Evolutionary conservation across 495 filamentous ascomycete genomes (phyloP), one percentile per base, ranked within the genome.

Genomic region (Hypomontagnella monticulosa): DNA sequence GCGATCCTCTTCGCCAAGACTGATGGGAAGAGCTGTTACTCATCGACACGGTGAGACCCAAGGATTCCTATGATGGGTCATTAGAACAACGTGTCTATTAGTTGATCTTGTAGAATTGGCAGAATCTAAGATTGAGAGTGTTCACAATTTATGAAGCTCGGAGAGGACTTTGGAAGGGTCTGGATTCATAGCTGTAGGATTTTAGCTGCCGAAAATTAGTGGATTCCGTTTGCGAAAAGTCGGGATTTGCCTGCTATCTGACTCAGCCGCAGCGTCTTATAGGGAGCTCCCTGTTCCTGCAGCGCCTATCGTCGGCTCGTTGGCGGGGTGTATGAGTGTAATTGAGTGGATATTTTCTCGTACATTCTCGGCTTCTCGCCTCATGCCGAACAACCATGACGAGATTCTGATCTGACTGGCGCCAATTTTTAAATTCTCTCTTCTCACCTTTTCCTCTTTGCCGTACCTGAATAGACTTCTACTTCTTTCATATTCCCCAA

Each of bases 301-400:
- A 55, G 37, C 64, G 64, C 58, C 34, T 67, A 67, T 49, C 49
- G 40, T 67, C 64, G 64, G 64, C 64, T 63, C 20, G 47, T 48
- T 61, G 11, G 57, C 23, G 56, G 63, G 50, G 56, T 55, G 63
- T 11, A 27, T 12, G 14, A 15, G 23, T 27, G 27, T 20, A 6
- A 8, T 37, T 52, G 48, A 44, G 41, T 10, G 48, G 32, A 34
- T 51, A 16, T 27, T 50, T 27, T 27, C 27, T 27, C 34, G 9
- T 10, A 16, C 27, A 50, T 36, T 43, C 34, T 38, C 30, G 50
- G 23, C 16, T 54, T 67, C 58, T 58, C 46, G 32, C 40, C 53
- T 62, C 58, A 63, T 62, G 42, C 47, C 46, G 46, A 67, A 43
- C 14, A 7, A 9, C 9, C 41, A 66, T 57, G 52, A 47, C 30